Evolutionary conservation across 345 rosid genomes (phyloP).

Genomic region (Aethionema arabicum): DNA sequence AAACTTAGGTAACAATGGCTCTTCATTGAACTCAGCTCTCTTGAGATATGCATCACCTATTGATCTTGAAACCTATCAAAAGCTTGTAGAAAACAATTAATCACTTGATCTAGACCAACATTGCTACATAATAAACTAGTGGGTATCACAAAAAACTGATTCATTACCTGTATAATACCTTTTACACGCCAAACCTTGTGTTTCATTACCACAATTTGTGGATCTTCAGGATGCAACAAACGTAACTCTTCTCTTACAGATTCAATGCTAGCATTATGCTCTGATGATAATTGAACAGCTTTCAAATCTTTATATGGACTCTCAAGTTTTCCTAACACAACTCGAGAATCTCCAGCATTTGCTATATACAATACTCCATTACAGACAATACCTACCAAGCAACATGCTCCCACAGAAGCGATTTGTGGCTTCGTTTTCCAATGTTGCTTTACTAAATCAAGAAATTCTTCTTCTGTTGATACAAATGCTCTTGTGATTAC

Average conservation of each 20-base stretch:
- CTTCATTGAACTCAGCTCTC: conserved; percentile 79
- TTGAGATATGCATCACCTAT: conserved; percentile 96
- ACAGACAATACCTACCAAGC: conserved; percentile 84
- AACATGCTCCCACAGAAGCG: conserved; percentile 94
- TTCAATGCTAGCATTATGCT: conserved; percentile 85
- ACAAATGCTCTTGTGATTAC: conserved; percentile 78
- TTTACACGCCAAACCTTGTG: conserved; percentile 98
- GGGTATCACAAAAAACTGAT: background rate
- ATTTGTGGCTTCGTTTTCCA: conserved; percentile 77
- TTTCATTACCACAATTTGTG: conserved; percentile 83
- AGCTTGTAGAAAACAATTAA: background rate
- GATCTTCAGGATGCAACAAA: conserved; percentile 90
- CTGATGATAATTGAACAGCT: conserved; percentile 82
- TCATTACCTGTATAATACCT: conserved; percentile 86
- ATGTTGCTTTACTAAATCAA: conserved; percentile 60
- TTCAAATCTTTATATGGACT: conserved; percentile 55
- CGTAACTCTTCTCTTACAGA: conserved; percentile 92
- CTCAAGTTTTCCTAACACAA: conserved; percentile 67
- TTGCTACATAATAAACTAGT: no score
- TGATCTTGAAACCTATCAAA: conserved; percentile 77
- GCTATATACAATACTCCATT: conserved; percentile 78
- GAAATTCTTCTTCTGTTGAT: conserved; percentile 91
- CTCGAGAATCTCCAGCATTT: conserved; percentile 97
- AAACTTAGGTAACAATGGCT: conserved; percentile 78
- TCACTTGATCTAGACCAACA: no score